Base-by-base conservation (phyloP, 371 early-diverging fungal genomes). In the Mortierella sp. region DNA sequence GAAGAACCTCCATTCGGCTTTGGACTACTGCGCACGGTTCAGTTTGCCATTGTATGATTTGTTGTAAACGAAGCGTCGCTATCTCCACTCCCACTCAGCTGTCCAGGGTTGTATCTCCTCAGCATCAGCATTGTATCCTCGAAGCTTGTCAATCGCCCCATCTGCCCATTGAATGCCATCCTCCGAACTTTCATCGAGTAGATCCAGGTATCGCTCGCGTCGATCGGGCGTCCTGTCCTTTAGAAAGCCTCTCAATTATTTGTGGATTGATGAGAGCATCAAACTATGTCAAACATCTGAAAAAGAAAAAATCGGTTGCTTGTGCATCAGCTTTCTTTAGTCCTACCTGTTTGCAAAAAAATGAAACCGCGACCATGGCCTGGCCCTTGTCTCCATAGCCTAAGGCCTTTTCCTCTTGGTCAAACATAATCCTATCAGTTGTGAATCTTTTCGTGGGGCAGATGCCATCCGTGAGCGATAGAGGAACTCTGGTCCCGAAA, bases 1-100 rank as follows among this genome's bases (percentile, higher is more conserved):
- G 19, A 77, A 72, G 34, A 58, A 77, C 21, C 78, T 55, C 78
- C 78, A 71, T 60, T 77, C 72, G 2, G 26, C 0, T 57, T 71
- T 77, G 58, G 72, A 21, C 77, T 72, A 77, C 31, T 45, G 58
- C 7, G 58, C 77, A 31, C 77, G 77, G 44, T 77, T 70, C 38
- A 55, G n/a, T n/a, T 55, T 55, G 55, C n/a, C 70, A 0, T 42
- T 60, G 48, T 63, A 47, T 28, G 19, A 24, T 42, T 76, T 76
- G 1, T 21, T 31, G 48, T 26, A 38, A 55, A 47, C 1, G 76
- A 76, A 76, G 54, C 31, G 16, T n/a, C 68, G 7, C 76, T 70
- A 76, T 13, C 55, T 76, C 44, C 26, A 19, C 13, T 50, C 44
- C 76, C 76, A 76, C 5, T 50, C 76, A 54, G 54, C 26, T 31